Conservation (phyloP, 306 rosid genomes). For the Quillaja saponaria region DNA sequence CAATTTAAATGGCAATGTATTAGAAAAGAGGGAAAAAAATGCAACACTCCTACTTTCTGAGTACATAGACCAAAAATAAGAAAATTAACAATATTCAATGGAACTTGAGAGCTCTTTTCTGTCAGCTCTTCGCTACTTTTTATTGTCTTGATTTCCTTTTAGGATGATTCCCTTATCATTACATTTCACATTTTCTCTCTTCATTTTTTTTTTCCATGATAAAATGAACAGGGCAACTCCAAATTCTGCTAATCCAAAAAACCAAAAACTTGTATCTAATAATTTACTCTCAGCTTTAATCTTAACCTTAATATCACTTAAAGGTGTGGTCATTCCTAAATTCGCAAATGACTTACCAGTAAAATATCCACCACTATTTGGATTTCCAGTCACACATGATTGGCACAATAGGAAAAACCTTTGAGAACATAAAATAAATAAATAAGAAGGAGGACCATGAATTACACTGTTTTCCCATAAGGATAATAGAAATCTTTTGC, state of each 20-base stretch:
- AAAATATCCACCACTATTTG: background rate
- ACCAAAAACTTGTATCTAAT: too few species aligned
- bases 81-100: too few species aligned
- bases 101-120: too few species aligned
- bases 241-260: too few species aligned
- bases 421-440: background rate
- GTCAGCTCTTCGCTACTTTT: too few species aligned
- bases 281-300: background rate
- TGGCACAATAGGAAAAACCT: background rate
- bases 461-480: background rate
- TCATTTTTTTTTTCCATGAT: too few species aligned
- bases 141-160: too few species aligned
- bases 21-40: conserved; percentile 10
- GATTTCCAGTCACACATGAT: background rate
- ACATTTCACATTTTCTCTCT: too few species aligned
- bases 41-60: conserved; percentile 1
- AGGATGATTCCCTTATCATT: too few species aligned
- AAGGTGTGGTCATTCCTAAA: too few species aligned
- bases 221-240: too few species aligned
- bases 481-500: background rate
- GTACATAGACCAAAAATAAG: background rate
- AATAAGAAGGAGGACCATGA: background rate
- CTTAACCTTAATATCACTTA: background rate
- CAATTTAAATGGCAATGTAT: conserved; percentile 5
- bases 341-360: background rate